A percentile compares a stretch with the other conserved stretches of the same genome.
Conservation (phyloP, 306 rosid species). For the Fragaria vesca region DNA sequence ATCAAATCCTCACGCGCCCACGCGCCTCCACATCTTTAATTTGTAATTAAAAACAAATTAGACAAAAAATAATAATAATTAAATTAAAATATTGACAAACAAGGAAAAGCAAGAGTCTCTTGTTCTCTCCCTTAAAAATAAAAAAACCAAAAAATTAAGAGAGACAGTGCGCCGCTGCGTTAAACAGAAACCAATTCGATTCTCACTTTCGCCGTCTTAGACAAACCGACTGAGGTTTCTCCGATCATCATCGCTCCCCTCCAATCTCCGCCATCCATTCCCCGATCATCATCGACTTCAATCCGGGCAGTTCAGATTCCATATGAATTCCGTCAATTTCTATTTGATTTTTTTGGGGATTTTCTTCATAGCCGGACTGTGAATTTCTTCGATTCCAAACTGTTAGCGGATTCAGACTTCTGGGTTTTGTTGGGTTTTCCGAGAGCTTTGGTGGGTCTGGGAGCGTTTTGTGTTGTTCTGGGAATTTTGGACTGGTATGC, state of each 20-base stretch:
- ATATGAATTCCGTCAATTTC: constrained; percentile 25
- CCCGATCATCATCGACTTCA: background rate
- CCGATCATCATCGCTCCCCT: constrained; percentile 14
- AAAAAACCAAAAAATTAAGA: background rate
- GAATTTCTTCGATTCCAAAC: constrained; percentile 4
- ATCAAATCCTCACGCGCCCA: too few relatives aligned
- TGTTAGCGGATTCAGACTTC: constrained; percentile 38
- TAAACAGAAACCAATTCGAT: constrained; percentile 6
- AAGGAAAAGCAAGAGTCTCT: background rate
- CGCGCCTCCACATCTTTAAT: too few relatives aligned
- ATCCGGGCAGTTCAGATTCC: background rate
- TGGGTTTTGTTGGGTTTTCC: constrained; percentile 41
- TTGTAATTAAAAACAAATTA: too few relatives aligned
- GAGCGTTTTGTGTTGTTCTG: constrained; percentile 1
- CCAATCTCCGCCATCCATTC: constrained; percentile 5
- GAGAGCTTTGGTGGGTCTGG: constrained; percentile 39
- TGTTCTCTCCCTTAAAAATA: background rate
- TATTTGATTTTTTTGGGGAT: constrained; percentile 35
- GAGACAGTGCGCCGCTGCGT: background rate
- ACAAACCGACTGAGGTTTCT: background rate
- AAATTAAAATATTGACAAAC: background rate
- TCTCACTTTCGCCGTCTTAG: background rate
- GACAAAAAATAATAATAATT: background rate
- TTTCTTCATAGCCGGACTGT: constrained; percentile 37
- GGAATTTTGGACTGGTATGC: constrained; percentile 51